Conservation (phyloP, 176 grass and related monocot species). For the Musa itinerans region DNA sequence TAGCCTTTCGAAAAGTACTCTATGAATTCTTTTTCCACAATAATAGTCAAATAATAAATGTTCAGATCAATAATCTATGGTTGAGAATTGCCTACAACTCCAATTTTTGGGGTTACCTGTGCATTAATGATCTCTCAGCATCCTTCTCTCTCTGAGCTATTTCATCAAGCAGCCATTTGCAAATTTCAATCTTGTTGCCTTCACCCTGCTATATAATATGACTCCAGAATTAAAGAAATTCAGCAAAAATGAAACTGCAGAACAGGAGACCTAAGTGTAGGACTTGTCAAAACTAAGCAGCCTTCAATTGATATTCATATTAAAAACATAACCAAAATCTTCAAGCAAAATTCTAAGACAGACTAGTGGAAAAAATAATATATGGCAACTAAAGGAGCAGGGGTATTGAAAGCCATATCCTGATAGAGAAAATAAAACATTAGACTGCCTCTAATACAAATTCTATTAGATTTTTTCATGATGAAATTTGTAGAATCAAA, state of each 20-base stretch:
- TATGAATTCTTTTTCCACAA: not conserved
- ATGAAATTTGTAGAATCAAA: not conserved
- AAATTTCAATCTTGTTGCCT: not conserved
- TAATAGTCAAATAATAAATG: not conserved
- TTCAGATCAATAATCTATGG: not conserved
- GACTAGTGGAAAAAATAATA: not conserved
- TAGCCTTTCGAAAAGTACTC: not conserved
- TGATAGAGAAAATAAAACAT: not conserved
- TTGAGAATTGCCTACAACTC: not conserved
- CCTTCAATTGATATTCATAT: not conserved
- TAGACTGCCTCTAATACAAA: not conserved
- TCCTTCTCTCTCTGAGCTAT: constrained; percentile 17
- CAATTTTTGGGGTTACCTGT: not conserved
- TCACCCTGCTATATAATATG: not conserved
- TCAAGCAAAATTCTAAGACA: not conserved
- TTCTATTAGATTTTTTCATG: not conserved
- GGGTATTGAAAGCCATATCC: not conserved
- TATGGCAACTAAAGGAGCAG: not conserved
- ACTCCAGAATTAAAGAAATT: not conserved
- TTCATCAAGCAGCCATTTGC: constrained; percentile 20
- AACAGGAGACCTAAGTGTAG: not conserved
- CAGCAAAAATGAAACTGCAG: not conserved
- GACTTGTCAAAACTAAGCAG: not conserved
- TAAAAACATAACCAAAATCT: not conserved
- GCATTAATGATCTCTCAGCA: constrained; percentile 21